phyloP scores from a whole-genome alignment of 441 rosid species.

The Aquilaria agallochum region DNA sequence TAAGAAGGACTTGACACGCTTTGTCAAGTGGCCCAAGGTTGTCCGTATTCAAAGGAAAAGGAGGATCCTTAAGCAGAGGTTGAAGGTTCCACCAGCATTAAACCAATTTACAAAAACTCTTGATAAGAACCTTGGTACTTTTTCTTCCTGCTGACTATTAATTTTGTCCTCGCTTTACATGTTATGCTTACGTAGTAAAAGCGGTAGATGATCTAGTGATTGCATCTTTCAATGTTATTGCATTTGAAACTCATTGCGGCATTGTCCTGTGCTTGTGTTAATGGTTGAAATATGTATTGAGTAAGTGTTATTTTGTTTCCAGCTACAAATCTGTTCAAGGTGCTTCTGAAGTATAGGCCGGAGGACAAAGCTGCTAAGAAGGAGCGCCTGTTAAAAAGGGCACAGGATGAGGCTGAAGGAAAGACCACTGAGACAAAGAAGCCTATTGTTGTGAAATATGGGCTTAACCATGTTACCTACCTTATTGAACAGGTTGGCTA shows the following conservation, averaged over 20 bases:
- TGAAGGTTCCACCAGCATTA: constrained; percentile 91
- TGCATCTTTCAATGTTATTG: background rate
- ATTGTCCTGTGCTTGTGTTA: background rate
- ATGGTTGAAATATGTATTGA: background rate
- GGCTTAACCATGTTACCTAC: constrained; percentile 86
- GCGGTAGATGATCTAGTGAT: background rate
- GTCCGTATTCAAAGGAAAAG: constrained; percentile 87
- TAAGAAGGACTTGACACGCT: constrained; percentile 69
- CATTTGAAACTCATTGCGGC: background rate
- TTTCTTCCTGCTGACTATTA: background rate
- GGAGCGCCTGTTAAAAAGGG: constrained; percentile 72
- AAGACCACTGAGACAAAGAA: constrained; percentile 70
- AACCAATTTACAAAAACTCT: constrained; percentile 93
- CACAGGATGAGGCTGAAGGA: constrained; percentile 84
- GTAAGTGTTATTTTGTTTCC: constrained; percentile 6
- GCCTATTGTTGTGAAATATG: constrained; percentile 85
- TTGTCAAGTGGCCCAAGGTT: constrained; percentile 80
- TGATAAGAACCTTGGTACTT: constrained; percentile 84
- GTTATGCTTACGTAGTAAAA: background rate
- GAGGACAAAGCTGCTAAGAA: constrained; percentile 88
- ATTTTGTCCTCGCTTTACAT: background rate
- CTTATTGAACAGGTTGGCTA: constrained; percentile 66
- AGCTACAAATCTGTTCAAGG: constrained; percentile 72
- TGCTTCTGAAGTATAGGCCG: constrained; percentile 83
- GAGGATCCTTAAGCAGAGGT: constrained; percentile 78